A percentile compares a stretch with the other conserved stretches of the same genome.
These are phyloP conservation scores for Penicillium corylophilum DNA, from an alignment of 2,329 filamentous ascomycete genomes.

Conservation along the genomic window DNA sequence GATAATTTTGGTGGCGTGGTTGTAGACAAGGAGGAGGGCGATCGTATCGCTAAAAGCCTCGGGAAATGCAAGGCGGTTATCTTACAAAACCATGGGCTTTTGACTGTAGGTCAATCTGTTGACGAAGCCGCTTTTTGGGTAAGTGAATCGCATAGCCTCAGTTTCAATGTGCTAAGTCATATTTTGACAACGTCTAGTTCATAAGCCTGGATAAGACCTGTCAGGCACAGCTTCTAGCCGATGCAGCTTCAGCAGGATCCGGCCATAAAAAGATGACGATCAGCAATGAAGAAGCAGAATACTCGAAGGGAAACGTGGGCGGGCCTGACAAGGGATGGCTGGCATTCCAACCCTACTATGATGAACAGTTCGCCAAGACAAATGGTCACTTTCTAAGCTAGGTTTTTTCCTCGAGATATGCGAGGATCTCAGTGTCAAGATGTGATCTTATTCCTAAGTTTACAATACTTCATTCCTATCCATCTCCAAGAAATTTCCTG, in stretches of 20 bases:
- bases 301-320: slow-evolving; percentile 1
- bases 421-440: too few species aligned
- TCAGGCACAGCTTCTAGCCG: slow-evolving; percentile 65
- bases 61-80: slow-evolving; percentile 23
- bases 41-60: slow-evolving; percentile 40
- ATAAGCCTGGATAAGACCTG: slow-evolving; percentile 68
- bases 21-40: slow-evolving; percentile 46
- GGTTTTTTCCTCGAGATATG: not conserved
- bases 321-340: slow-evolving; percentile 9
- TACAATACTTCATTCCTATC: too few species aligned
- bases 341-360: slow-evolving; percentile 13
- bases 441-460: too few species aligned
- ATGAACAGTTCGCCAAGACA: slow-evolving; percentile 8
- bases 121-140: slow-evolving; percentile 61
- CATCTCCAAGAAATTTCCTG: too few species aligned
- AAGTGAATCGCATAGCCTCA: not conserved
- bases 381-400: not conserved
- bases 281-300: not conserved
- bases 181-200: slow-evolving; percentile 54
- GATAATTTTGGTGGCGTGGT: slow-evolving; percentile 50
- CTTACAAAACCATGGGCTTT: slow-evolving; percentile 39
- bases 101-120: slow-evolving; percentile 66
- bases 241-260: slow-evolving; percentile 52
- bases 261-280: not conserved
- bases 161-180: not conserved